Conservation (phyloP, 2,329 filamentous ascomycete genomes). For the Aspergillus melleus region DNA sequence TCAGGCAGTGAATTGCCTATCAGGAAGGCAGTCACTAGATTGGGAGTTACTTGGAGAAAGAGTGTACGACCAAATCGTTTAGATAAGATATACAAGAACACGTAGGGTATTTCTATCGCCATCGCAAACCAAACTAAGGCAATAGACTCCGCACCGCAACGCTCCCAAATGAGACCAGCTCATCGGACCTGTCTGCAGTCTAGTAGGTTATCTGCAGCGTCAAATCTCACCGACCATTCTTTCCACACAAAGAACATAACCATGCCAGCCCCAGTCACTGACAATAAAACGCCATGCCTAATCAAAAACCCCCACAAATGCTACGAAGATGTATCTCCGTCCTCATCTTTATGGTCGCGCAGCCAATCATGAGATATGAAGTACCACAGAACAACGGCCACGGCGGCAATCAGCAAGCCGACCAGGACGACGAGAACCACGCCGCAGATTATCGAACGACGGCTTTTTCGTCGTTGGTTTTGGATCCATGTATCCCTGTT, state of each 20-base stretch:
- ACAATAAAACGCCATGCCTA: too few species aligned
- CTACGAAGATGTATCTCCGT: background rate
- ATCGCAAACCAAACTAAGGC: background rate
- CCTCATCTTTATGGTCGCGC: slow-evolving; percentile 5
- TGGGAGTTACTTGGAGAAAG: background rate
- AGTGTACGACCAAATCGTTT: too few species aligned
- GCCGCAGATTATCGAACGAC: slow-evolving; percentile 48
- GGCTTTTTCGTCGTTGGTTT: slow-evolving; percentile 50
- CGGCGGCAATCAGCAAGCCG: slow-evolving; percentile 41
- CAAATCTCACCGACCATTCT: too few species aligned
- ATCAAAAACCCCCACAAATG: too few species aligned
- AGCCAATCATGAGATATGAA: slow-evolving; percentile 37
- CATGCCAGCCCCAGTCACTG: too few species aligned
- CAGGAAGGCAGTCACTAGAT: background rate
- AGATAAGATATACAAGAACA: too few species aligned
- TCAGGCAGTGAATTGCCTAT: too few species aligned
- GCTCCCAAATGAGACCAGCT: slow-evolving; percentile 12
- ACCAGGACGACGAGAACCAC: slow-evolving; percentile 33
- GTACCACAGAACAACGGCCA: slow-evolving; percentile 50
- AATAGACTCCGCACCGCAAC: background rate
- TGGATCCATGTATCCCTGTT: slow-evolving; percentile 57
- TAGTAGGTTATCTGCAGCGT: too few species aligned
- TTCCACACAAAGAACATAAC: too few species aligned
- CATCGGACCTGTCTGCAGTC: background rate
- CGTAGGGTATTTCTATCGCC: slow-evolving; percentile 7